Evolutionary conservation across 805 yeast genomes (phyloP), one percentile per base, ranked within the genome.

Genomic region (Pichia cephalocereana): DNA sequence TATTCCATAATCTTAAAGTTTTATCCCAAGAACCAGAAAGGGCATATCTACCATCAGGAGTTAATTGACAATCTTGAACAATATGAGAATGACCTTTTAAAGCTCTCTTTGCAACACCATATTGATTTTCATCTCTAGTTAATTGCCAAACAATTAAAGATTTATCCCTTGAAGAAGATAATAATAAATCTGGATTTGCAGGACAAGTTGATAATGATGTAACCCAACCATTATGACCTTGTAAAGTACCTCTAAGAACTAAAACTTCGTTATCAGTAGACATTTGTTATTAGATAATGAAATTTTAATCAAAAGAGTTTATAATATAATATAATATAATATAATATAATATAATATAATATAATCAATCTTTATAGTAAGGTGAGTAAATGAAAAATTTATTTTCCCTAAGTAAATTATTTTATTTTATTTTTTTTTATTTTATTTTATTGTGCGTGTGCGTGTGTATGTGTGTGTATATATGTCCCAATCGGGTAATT

Each of bases 21-120:
- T 86, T 88, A 75, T 93, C 99, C 99, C 99, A 93, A 66, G 99
- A 93, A 68, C 95, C 96, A 58, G 99, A 93, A 72, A 93, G 78
- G 68, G 97, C 98, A 80, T 82, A 91, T 68, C 83, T 82, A 73
- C 98, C 98, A 71, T 93, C 99, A 70, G 95, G 89, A 59, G 98
- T 87, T 76, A 93, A 85, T 70, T 93, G 86, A 71, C 89, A 91
- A 71, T 93, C 99, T 77, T 89, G 90, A 63, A 93, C 96, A 68
- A 93, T 91, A 89, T 93, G 99, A 64, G 96, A 85, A 88, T 93
- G 99, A 70, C 99, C 99, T 70, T 80, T 85, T 74, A 93, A 83
- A 62, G 97, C 87, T 76, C 84, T 88, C 80, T 89, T 87, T 73
- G 99, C 95, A 66, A 87, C 89, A 84, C 99, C 99, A 79, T 87